phyloP scores from a whole-genome alignment of 352 stramenopile species.

The Phytopythium aichiense region DNA sequence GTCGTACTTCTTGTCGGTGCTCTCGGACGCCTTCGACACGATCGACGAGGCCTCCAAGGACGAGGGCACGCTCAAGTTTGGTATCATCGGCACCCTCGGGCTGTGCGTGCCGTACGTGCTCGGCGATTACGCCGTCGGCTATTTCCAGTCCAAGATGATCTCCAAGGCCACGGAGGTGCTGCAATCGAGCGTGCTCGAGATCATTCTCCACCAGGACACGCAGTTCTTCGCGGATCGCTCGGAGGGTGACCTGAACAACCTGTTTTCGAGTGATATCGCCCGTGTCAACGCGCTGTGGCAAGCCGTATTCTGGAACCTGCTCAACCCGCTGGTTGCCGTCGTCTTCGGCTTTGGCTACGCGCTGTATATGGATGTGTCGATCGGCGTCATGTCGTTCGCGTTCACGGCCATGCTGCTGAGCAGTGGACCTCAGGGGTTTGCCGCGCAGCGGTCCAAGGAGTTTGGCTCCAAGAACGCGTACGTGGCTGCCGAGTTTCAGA shows the following conservation, averaged over 20 bases:
- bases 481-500: slow-evolving; percentile 85
- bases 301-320: slow-evolving; percentile 85
- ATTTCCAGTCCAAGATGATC: slow-evolving; percentile 91
- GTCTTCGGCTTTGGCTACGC: slow-evolving; percentile 83
- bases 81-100: slow-evolving; percentile 69
- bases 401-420: slow-evolving; percentile 80
- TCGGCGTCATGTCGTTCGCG: slow-evolving; percentile 79
- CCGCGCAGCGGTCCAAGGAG: slow-evolving; percentile 77
- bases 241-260: slow-evolving; percentile 85
- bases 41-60: slow-evolving; percentile 32
- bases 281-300: slow-evolving; percentile 85
- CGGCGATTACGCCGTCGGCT: slow-evolving; percentile 82
- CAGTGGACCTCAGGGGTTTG: slow-evolving; percentile 80
- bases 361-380: slow-evolving; percentile 76
- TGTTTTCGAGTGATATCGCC: slow-evolving; percentile 84
- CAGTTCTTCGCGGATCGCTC: slow-evolving; percentile 82
- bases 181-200: slow-evolving; percentile 68
- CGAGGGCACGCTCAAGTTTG: slow-evolving; percentile 53
- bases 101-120: slow-evolving; percentile 83
- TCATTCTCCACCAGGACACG: slow-evolving; percentile 76
- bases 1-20: slow-evolving; percentile 64
- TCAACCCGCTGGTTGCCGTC: slow-evolving; percentile 78
- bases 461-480: slow-evolving; percentile 88
- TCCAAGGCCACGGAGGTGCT: slow-evolving; percentile 81
- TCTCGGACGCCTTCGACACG: slow-evolving; percentile 73